Base-by-base conservation (phyloP, 2,329 filamentous ascomycete genomes). In the Scortechinia acanthostroma region DNA sequence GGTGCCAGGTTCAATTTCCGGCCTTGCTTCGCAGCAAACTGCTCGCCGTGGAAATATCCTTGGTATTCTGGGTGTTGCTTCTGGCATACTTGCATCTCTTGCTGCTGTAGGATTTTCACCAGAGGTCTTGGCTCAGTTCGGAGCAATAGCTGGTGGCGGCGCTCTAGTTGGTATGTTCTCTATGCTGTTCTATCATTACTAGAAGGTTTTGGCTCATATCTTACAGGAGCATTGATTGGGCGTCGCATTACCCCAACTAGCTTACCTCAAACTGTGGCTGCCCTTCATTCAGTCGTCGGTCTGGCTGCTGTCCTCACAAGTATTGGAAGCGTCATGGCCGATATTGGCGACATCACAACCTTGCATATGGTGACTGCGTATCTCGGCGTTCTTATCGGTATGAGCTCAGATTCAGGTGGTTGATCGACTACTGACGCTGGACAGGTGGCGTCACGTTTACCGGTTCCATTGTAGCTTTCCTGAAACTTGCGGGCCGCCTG, bases 361-460 rank as follows among this genome's bases (percentile, higher is more conserved):
- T 68, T 94, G 6, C 90, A 95, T 56, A 76, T 95, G 56, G 86
- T 94, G 2, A 90, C 87, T 2, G 89, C 86, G 0, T 95, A 95
- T 55, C 68, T 94, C 0, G 90, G 89, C 43, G 89, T 95, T 4
- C 68, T 95, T 0, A 94, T 95, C 45, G 88, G 80, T n/a, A n/a
- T n/a, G n/a, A n/a, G n/a, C n/a, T n/a, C 69, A 58, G 49, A 50
- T 47, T 16, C 42, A 35, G 5, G 3, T 21, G 0, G 4, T 17
- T 22, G 4, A 25, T 20, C 21, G 19, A 28, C 2, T 15, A 1
- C 3, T 13, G 15, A 15, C 35, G 74, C 71, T 77, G n/a, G n/a
- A n/a, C n/a, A n/a, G n/a, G n/a, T 51, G 90, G 90, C 46, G 82
- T 95, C 23, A 95, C 90, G 0, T 95, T 95, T 57, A 95, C 89